phyloP scores from a whole-genome alignment of 2,329 filamentous ascomycete species.

The Lojkania enalia region DNA sequence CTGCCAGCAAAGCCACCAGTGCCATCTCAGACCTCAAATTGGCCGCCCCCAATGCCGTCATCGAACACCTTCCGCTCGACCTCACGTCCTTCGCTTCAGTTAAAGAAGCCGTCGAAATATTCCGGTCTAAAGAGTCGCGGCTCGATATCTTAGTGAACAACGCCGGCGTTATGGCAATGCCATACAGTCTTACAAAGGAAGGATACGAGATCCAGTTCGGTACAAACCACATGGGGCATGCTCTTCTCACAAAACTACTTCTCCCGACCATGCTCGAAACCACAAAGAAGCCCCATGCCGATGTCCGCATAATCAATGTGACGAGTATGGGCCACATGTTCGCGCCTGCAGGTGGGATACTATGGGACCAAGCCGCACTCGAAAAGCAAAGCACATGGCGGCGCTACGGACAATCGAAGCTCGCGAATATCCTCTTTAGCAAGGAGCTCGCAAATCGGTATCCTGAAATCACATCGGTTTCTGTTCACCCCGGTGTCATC shows the following conservation, averaged over 20 bases:
- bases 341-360: conserved; percentile 34
- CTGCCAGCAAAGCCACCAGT: conserved; percentile 45
- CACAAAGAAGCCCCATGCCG: conserved; percentile 40
- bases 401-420: conserved; percentile 55
- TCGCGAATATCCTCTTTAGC: conserved; percentile 55
- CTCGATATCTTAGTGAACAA: conserved; percentile 54
- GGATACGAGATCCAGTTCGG: conserved; percentile 57
- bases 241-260: conserved; percentile 52
- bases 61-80: conserved; percentile 48
- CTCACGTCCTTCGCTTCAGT: conserved; percentile 49
- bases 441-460: conserved; percentile 49
- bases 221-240: conserved; percentile 57
- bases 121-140: conserved; percentile 41
- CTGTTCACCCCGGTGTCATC: conserved; percentile 56
- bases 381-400: conserved; percentile 31
- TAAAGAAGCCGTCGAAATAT: conserved; percentile 39
- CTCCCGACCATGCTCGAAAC: conserved; percentile 50
- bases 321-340: conserved; percentile 36
- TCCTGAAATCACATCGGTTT: conserved; percentile 49
- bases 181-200: conserved; percentile 48
- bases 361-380: conserved; percentile 41
- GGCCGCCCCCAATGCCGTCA: conserved; percentile 36
- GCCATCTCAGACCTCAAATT: conserved; percentile 47
- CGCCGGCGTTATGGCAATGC: conserved; percentile 49
- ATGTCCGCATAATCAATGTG: conserved; percentile 53